Percentiles rank a stretch among this genome's conserved stretches.
These are phyloP conservation scores for Keqinozyma sinolaborantium DNA, from an alignment of 1,139 yeast species.

Conservation along the genomic window DNA sequence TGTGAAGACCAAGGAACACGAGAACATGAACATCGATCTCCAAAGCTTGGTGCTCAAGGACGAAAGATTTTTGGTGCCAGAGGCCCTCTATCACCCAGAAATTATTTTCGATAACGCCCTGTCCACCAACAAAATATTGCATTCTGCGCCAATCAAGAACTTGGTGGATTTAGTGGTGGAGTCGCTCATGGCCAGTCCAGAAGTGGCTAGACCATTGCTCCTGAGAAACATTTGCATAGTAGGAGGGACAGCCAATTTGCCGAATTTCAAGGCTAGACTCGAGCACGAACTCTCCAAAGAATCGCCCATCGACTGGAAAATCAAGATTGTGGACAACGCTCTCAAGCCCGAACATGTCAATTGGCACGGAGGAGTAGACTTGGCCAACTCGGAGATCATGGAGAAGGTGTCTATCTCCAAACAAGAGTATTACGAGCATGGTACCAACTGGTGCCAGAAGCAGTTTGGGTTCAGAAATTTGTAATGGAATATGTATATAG, in stretches of 20 bases:
- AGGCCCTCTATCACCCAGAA: conserved; percentile 82
- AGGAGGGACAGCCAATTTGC: conserved; percentile 79
- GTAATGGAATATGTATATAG: conserved; percentile 7
- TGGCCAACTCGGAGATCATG: conserved; percentile 52
- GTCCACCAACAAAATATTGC: conserved; percentile 25
- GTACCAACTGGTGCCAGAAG: conserved; percentile 74
- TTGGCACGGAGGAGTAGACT: conserved; percentile 44
- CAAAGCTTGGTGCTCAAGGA: conserved; percentile 71
- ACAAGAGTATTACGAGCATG: conserved; percentile 83
- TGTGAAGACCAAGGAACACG: conserved; percentile 24
- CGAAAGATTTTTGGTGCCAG: conserved; percentile 87
- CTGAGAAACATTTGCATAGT: conserved; percentile 74
- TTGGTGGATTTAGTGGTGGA: conserved; percentile 77
- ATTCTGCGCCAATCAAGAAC: conserved; percentile 59
- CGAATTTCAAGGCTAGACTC: conserved; percentile 64
- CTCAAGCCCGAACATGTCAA: conserved; percentile 23
- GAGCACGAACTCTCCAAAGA: conserved; percentile 59
- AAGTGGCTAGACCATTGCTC: conserved; percentile 68
- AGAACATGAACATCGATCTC: conserved; percentile 31
- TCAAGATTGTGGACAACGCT: conserved; percentile 10
- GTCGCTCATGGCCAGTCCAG: conserved; percentile 69
- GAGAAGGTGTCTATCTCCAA: conserved; percentile 60
- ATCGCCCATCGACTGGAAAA: conserved; percentile 60
- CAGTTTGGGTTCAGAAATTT: conserved; percentile 63
- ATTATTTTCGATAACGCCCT: conserved; percentile 43